phyloP scores from a whole-genome alignment of 306 rosid genomes.

The Chamaecrista fasciculata region DNA sequence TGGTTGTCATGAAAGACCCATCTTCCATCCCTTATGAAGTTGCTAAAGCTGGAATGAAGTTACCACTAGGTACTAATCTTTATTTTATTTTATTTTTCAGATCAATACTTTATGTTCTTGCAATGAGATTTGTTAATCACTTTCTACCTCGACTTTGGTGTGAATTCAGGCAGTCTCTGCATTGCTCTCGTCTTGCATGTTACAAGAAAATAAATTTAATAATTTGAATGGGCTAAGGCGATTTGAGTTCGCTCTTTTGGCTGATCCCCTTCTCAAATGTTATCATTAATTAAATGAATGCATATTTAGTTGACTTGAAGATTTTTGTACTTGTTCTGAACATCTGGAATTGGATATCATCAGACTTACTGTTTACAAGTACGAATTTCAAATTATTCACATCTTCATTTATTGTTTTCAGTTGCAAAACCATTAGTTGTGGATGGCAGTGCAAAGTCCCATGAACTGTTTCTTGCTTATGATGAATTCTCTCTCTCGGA shows the following conservation, averaged over 20 bases:
- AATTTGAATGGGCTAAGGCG: not conserved
- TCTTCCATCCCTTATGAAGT: constrained; percentile 46
- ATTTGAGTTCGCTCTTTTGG: not conserved
- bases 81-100: not conserved
- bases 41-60: constrained; percentile 45
- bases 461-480: constrained; percentile 34
- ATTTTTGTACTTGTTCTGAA: not conserved
- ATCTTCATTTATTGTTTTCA: constrained; percentile 17
- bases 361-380: not conserved
- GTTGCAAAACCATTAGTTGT: constrained; percentile 41
- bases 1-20: constrained; percentile 40
- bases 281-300: not conserved
- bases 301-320: not conserved
- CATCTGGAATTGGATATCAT: not conserved
- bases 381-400: not conserved
- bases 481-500: constrained; percentile 32
- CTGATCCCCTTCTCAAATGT: not conserved
- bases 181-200: not conserved
- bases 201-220: not conserved
- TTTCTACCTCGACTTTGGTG: not conserved
- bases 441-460: constrained; percentile 41
- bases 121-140: not conserved
- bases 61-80: constrained; percentile 43
- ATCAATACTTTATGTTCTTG: not conserved
- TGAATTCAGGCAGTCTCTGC: not conserved